Evolutionary conservation across 768 basidiomycete genomes (phyloP).

Genomic region (Suillus bovinus): DNA sequence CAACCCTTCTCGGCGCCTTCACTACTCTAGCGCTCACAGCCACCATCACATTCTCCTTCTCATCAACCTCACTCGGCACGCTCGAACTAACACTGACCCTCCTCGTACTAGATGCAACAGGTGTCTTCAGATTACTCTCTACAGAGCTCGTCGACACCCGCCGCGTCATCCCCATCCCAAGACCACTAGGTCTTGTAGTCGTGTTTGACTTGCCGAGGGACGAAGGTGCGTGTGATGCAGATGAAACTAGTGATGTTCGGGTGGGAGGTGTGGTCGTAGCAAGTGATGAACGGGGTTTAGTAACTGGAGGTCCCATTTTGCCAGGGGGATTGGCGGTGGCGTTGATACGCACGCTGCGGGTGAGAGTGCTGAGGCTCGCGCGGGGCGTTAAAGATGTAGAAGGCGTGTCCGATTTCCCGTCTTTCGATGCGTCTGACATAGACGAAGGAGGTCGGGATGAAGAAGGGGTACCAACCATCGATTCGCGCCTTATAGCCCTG

Average conservation of each 20-base stretch:
- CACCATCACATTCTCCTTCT: slow-evolving; percentile 56
- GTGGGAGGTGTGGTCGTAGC: slow-evolving; percentile 39
- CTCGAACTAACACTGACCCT: slow-evolving; percentile 36
- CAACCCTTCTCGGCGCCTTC: slow-evolving; percentile 21
- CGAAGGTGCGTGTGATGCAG: slow-evolving; percentile 32
- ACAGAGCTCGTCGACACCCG: slow-evolving; percentile 33
- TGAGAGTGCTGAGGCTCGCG: slow-evolving; percentile 39
- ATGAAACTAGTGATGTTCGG: neutral
- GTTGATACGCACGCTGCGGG: slow-evolving; percentile 53
- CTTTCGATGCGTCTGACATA: slow-evolving; percentile 51
- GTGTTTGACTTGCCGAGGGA: slow-evolving; percentile 26
- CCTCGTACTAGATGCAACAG: slow-evolving; percentile 27
- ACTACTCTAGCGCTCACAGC: slow-evolving; percentile 1
- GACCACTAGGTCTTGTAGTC: slow-evolving; percentile 13
- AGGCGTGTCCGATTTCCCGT: slow-evolving; percentile 37
- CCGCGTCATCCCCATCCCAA: slow-evolving; percentile 16
- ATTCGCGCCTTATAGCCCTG: slow-evolving; percentile 46
- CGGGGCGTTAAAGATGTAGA: slow-evolving; percentile 23
- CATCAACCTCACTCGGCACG: slow-evolving; percentile 46
- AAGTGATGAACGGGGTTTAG: slow-evolving; percentile 34
- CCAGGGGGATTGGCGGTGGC: slow-evolving; percentile 21
- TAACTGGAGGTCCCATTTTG: slow-evolving; percentile 52
- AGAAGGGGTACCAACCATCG: slow-evolving; percentile 55
- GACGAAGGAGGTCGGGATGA: slow-evolving; percentile 55
- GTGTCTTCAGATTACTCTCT: slow-evolving; percentile 36